Evolutionary conservation across 192 early-diverging fungal species (phyloP).

Genomic region (Coemansia sp.): DNA sequence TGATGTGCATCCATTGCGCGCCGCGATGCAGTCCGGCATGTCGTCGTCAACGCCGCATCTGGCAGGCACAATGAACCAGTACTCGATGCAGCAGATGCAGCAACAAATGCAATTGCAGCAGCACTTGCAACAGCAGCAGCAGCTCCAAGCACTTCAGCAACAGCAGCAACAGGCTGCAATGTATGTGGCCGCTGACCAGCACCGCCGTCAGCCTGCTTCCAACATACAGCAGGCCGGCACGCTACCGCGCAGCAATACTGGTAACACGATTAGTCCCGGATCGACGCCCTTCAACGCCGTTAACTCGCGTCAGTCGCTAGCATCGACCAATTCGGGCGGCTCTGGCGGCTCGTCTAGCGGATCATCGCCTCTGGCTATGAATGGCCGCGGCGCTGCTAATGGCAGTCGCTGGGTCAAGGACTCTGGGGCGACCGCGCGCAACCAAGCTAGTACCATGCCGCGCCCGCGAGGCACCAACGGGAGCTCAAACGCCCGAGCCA

Average conservation of each 20-base stretch:
- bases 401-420: slow-evolving; percentile 53
- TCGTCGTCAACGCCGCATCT: slow-evolving; percentile 51
- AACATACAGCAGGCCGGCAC: not conserved
- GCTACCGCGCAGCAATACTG: slow-evolving; percentile 15
- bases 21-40: slow-evolving; percentile 56
- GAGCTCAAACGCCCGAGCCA: slow-evolving; percentile 25
- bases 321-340: slow-evolving; percentile 43
- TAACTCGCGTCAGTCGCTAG: slow-evolving; percentile 51
- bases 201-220: slow-evolving; percentile 40
- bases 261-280: slow-evolving; percentile 18
- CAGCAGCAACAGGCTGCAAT: slow-evolving; percentile 15
- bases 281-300: slow-evolving; percentile 19
- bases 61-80: slow-evolving; percentile 24
- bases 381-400: slow-evolving; percentile 30
- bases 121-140: slow-evolving; percentile 30
- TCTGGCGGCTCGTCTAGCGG: slow-evolving; percentile 43
- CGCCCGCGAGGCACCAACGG: slow-evolving; percentile 34
- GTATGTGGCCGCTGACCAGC: slow-evolving; percentile 29
- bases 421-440: slow-evolving; percentile 34
- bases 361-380: slow-evolving; percentile 40
- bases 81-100: slow-evolving; percentile 27
- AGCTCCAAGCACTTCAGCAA: slow-evolving; percentile 23
- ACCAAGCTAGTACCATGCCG: slow-evolving; percentile 51
- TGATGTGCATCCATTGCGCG: slow-evolving; percentile 52
- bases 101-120: slow-evolving; percentile 29